Conservation (phyloP, 495 filamentous ascomycete species). For the Cercophora newfieldiana region DNA sequence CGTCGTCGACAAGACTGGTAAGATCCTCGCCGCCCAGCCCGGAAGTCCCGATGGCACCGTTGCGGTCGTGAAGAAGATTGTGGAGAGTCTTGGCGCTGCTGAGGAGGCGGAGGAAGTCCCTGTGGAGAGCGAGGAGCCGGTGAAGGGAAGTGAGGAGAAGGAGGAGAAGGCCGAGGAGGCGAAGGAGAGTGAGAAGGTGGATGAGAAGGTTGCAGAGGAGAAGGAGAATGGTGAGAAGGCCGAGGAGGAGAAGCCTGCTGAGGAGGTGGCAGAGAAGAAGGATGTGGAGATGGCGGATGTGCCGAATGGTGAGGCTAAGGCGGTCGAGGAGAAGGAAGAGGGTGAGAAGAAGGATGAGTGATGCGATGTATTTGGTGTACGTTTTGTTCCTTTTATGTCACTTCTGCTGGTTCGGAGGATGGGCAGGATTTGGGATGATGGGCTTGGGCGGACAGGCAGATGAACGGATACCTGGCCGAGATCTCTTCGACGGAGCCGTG, state of each 20-base stretch:
- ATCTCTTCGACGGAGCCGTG: slow-evolving; percentile 4
- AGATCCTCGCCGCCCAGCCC: slow-evolving; percentile 61
- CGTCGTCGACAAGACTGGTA: slow-evolving; percentile 74
- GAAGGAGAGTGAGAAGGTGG: slow-evolving; percentile 11
- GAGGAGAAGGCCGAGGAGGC: slow-evolving; percentile 6
- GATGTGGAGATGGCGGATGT: slow-evolving; percentile 30
- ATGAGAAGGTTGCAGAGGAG: slow-evolving; percentile 21
- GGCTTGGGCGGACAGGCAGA: not conserved
- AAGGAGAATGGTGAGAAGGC: slow-evolving; percentile 6
- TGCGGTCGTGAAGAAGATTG: slow-evolving; percentile 55
- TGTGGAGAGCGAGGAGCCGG: slow-evolving; percentile 23
- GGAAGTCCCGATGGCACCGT: slow-evolving; percentile 63
- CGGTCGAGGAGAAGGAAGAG: not conserved
- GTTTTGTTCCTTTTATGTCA: not conserved
- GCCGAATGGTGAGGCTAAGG: slow-evolving; percentile 15
- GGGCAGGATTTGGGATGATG: not conserved
- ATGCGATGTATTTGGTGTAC: not conserved
- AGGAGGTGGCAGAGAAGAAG: slow-evolving; percentile 24
- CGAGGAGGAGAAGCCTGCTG: not conserved
- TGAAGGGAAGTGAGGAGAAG: slow-evolving; percentile 17
- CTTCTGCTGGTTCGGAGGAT: not conserved
- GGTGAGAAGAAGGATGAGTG: slow-evolving; percentile 10
- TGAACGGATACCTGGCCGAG: slow-evolving; percentile 4
- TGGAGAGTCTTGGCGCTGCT: slow-evolving; percentile 34
- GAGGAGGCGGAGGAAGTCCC: slow-evolving; percentile 20